Evolutionary conservation across 768 basidiomycete species (phyloP), one percentile per base, ranked within the genome.

Genomic region (Pisolithus orientalis): DNA sequence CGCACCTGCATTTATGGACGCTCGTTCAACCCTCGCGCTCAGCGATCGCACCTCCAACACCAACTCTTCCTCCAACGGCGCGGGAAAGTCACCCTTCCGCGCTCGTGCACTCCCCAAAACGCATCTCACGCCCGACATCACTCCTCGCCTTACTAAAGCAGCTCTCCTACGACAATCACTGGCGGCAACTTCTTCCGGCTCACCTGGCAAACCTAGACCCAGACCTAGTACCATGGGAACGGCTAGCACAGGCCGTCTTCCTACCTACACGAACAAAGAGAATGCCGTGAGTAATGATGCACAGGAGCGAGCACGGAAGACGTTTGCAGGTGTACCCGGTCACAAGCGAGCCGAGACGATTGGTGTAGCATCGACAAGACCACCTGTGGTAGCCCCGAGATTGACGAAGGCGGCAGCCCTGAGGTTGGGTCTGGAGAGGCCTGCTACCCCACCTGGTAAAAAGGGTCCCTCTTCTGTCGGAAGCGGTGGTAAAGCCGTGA

Each of bases 241-340:
- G 17, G 67, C 66, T 27, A 75, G 73, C 51, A 68, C 65, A 7
- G 66, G 62, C 0, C 60, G 65, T 6, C 54, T 67, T 43, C 67
- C 72, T 10, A 55, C 42, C 1, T 65, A 59, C 16, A 67, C 60
- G 49, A 53, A 59, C 39, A 69, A 67, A 37, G 59, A 56, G 27
- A 71, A 66, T 10, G 56, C 39, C 17, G 79, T 81, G 16, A 79
- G 84, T 28, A 70, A 67, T 27, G 77, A 83, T 24, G 76, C 82
- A 6, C 84, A 85, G 59, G 87, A 85, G 57, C 75, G 76, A 24
- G 74, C 76, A 2, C 75, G 74, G 14, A 71, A 79, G 68, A 85
- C 83, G 13, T 93, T 91, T 64, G 77, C 78, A 24, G 83, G 87
- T 55, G 83, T 91, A 4, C 90, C 90, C 0, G 90, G 90, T 0